phyloP scores from a whole-genome alignment of 495 filamentous ascomycete genomes.

The Aspergillus affinis region DNA sequence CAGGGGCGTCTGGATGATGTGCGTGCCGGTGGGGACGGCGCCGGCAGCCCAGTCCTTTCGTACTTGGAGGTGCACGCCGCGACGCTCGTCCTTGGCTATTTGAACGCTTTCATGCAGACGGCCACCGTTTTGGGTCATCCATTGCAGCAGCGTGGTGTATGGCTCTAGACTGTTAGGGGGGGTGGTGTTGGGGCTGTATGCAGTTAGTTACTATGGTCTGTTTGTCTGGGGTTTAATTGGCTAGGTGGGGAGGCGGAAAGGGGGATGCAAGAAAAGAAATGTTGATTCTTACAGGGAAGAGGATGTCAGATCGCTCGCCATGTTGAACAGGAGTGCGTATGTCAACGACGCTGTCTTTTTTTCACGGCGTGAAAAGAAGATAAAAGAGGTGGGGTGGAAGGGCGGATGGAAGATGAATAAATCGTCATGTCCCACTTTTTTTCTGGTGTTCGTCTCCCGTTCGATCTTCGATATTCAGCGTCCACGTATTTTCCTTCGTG shows the following conservation, averaged over 20 bases:
- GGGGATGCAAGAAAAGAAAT: neutral
- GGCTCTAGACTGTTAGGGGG: constrained; percentile 24
- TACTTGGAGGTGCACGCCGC: constrained; percentile 50
- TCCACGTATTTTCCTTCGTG: too few species aligned
- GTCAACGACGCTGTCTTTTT: neutral
- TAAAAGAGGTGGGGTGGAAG: neutral
- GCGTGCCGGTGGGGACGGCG: constrained; percentile 32
- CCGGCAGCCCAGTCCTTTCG: constrained; percentile 25
- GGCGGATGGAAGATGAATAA: neutral
- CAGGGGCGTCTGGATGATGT: constrained; percentile 46
- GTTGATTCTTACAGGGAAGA: neutral
- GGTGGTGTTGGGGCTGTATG: constrained; percentile 11
- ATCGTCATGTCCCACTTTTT: constrained; percentile 8
- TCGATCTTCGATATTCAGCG: neutral
- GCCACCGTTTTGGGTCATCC: constrained; percentile 45
- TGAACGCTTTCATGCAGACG: constrained; percentile 40
- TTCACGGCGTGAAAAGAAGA: neutral
- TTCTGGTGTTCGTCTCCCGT: neutral
- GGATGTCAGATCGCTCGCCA: neutral
- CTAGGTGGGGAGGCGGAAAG: neutral
- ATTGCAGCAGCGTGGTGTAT: constrained; percentile 38
- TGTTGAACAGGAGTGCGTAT: neutral
- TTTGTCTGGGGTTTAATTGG: neutral
- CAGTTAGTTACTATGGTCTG: neutral
- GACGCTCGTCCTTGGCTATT: constrained; percentile 39